phyloP scores from a whole-genome alignment of 306 rosid species.

The Ceratonia siliqua region DNA sequence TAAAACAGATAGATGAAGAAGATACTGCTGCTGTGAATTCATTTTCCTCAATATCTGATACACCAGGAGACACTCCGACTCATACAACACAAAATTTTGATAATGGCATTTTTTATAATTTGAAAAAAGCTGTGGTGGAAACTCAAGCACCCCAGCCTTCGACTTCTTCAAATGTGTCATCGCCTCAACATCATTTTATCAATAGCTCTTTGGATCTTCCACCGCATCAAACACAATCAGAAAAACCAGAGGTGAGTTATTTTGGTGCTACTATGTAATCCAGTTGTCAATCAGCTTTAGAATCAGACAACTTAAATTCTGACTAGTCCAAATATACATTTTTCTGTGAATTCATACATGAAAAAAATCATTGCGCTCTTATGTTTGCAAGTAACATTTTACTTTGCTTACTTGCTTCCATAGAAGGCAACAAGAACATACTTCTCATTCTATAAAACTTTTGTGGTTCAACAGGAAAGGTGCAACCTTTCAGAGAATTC shows the following conservation, averaged over 20 bases:
- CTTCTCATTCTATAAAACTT: background rate
- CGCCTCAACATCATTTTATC: slow-evolving; percentile 36
- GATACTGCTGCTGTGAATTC: slow-evolving; percentile 47
- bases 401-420: background rate
- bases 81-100: slow-evolving; percentile 3
- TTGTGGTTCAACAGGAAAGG: slow-evolving; percentile 39
- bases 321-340: background rate
- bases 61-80: slow-evolving; percentile 37
- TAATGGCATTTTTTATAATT: slow-evolving; percentile 32
- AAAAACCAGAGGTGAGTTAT: slow-evolving; percentile 47
- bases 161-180: slow-evolving; percentile 36
- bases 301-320: background rate
- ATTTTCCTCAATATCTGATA: slow-evolving; percentile 37
- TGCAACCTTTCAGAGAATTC: slow-evolving; percentile 29
- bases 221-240: slow-evolving; percentile 24
- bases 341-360: background rate
- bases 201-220: slow-evolving; percentile 34
- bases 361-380: background rate
- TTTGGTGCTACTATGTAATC: background rate
- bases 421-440: background rate
- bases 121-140: slow-evolving; percentile 27
- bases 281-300: background rate
- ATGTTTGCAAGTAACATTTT: background rate
- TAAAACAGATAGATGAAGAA: slow-evolving; percentile 42
- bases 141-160: slow-evolving; percentile 30